Evolutionary conservation across 2,329 filamentous ascomycete genomes (phyloP).

Genomic region (Beauveria medogensis): DNA sequence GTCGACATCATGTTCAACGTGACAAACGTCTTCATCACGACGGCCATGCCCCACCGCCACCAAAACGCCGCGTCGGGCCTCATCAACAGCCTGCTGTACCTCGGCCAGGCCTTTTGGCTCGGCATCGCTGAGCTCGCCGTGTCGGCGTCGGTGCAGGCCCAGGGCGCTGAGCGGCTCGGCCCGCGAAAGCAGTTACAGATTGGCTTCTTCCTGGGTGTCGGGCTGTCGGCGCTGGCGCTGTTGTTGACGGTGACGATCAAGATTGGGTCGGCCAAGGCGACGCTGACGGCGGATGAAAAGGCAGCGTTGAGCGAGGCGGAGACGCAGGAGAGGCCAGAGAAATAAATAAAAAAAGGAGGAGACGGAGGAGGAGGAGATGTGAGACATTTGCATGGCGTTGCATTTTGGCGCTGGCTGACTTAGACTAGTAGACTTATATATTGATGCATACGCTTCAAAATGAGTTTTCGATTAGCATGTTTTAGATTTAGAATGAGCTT

Average conservation of each 20-base stretch:
- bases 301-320: conserved; percentile 16
- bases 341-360: no score
- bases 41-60: conserved; percentile 53
- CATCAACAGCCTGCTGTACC: conserved; percentile 61
- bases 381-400: background rate
- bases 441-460: background rate
- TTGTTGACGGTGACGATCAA: conserved; percentile 47
- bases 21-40: conserved; percentile 70
- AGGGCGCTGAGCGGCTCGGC: conserved; percentile 25
- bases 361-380: background rate
- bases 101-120: conserved; percentile 64
- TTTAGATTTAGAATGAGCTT: background rate
- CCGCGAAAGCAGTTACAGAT: conserved; percentile 49
- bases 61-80: conserved; percentile 67
- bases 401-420: background rate
- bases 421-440: background rate
- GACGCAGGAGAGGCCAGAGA: background rate
- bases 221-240: conserved; percentile 42
- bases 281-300: conserved; percentile 51
- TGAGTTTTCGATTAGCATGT: no score
- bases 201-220: conserved; percentile 60
- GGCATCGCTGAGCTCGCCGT: conserved; percentile 61
- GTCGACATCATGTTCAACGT: conserved; percentile 72
- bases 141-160: conserved; percentile 33
- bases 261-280: conserved; percentile 46